Evolutionary conservation across 2,329 filamentous ascomycete genomes (phyloP).

Genomic region (Diaporthe eres): DNA sequence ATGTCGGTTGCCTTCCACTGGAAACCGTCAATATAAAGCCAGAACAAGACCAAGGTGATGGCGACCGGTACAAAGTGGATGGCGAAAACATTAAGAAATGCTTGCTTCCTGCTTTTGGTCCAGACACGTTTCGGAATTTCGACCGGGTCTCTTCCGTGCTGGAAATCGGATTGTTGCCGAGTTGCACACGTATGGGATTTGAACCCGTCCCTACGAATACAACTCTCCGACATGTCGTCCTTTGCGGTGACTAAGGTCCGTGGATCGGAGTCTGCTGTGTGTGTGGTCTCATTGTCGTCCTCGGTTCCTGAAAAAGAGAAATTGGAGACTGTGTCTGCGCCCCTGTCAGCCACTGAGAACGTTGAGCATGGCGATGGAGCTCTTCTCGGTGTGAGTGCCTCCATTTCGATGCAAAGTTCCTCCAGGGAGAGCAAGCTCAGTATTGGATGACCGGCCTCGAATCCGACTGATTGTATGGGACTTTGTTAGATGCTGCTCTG

Average conservation of each 20-base stretch:
- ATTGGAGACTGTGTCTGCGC: not conserved
- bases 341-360: no score
- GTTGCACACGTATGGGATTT: not conserved
- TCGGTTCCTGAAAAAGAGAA: not conserved
- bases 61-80: not conserved
- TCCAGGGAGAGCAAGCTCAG: not conserved
- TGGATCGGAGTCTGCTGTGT: not conserved
- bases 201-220: accelerated
- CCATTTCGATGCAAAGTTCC: not conserved
- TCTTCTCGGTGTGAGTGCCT: not conserved
- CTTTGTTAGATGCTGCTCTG: no score
- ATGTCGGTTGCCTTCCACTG: not conserved
- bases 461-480: no score
- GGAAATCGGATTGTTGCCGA: not conserved
- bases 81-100: not conserved
- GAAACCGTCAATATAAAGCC: not conserved
- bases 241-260: not conserved
- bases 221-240: no score
- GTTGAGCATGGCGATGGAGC: not conserved
- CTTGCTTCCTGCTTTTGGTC: not conserved
- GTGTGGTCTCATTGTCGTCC: not conserved
- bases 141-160: no score
- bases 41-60: not conserved
- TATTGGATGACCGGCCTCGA: not conserved
- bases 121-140: not conserved